Conservation (phyloP, 768 basidiomycete genomes). For the Xerocomus potaroensis region DNA sequence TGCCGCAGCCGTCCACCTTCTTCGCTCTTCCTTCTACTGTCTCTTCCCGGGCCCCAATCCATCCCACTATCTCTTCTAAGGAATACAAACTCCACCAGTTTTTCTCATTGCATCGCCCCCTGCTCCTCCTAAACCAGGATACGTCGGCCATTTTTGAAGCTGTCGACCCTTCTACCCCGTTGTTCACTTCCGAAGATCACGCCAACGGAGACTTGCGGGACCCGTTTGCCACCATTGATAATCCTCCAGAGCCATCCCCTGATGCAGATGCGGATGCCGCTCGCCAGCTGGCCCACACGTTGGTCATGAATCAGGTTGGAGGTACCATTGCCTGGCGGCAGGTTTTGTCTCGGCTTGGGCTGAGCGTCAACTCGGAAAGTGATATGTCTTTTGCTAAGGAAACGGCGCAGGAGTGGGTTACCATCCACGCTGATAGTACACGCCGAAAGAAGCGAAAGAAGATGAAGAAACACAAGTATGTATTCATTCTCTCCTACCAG, state of each 20-base stretch:
- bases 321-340: slow-evolving; percentile 65
- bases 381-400: slow-evolving; percentile 50
- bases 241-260: slow-evolving; percentile 46
- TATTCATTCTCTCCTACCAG: slow-evolving; percentile 12
- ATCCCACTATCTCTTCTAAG: slow-evolving; percentile 57
- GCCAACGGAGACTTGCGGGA: slow-evolving; percentile 27
- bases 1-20: slow-evolving; percentile 15
- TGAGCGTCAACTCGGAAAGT: slow-evolving; percentile 50
- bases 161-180: slow-evolving; percentile 13
- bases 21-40: slow-evolving; percentile 8
- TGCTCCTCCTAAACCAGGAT: slow-evolving; percentile 65
- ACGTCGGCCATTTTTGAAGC: slow-evolving; percentile 50
- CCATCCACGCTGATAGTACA: slow-evolving; percentile 71
- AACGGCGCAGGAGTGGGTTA: slow-evolving; percentile 57
- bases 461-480: slow-evolving; percentile 97
- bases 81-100: slow-evolving; percentile 82
- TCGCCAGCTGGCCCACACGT: slow-evolving; percentile 68
- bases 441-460: slow-evolving; percentile 87
- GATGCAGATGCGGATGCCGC: slow-evolving; percentile 81
- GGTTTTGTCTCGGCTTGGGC: slow-evolving; percentile 59
- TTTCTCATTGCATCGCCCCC: slow-evolving; percentile 76
- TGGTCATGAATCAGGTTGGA: slow-evolving; percentile 64
- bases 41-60: slow-evolving; percentile 29
- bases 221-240: slow-evolving; percentile 33
- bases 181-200: slow-evolving; percentile 17